Conservation (phyloP, 1,284 basidiomycete genomes). For the Trichosporon sp. region DNA sequence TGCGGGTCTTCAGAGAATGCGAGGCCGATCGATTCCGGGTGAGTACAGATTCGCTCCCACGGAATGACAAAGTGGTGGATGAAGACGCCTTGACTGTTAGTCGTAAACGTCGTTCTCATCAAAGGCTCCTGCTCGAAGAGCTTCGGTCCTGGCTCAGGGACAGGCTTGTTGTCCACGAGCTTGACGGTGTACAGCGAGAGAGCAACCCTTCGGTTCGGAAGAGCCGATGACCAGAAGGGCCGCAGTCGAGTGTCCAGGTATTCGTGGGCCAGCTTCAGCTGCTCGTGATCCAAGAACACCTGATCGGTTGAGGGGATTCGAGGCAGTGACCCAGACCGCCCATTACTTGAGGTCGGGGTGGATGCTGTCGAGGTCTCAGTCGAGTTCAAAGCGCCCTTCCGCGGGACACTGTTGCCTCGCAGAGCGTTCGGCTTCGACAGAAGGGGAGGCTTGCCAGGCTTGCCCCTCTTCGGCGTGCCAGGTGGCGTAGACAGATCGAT, state of each 20-base stretch:
- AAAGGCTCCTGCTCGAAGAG: slow-evolving; percentile 50
- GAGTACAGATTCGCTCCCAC: slow-evolving; percentile 63
- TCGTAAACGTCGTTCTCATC: slow-evolving; percentile 53
- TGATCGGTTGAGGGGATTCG: slow-evolving; percentile 6
- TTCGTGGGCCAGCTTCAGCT: slow-evolving; percentile 56
- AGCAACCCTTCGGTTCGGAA: slow-evolving; percentile 33
- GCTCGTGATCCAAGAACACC: slow-evolving; percentile 37
- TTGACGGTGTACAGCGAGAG: slow-evolving; percentile 30
- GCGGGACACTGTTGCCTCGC: background rate
- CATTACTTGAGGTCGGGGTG: background rate
- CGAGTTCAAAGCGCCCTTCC: background rate
- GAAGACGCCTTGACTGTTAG: slow-evolving; percentile 66
- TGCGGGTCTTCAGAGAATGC: slow-evolving; percentile 54
- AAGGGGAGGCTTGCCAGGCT: background rate
- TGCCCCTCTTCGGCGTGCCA: background rate
- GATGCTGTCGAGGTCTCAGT: background rate
- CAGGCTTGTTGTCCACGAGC: slow-evolving; percentile 1
- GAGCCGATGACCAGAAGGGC: slow-evolving; percentile 56
- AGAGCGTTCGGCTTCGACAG: background rate
- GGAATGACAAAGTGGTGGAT: slow-evolving; percentile 57
- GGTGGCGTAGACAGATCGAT: background rate
- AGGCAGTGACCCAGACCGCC: background rate
- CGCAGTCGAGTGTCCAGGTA: slow-evolving; percentile 68
- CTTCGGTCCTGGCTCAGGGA: slow-evolving; percentile 25
- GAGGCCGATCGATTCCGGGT: slow-evolving; percentile 57